Base-by-base conservation (phyloP, 176 grass and related monocot species). In the Raddia distichophylla region DNA sequence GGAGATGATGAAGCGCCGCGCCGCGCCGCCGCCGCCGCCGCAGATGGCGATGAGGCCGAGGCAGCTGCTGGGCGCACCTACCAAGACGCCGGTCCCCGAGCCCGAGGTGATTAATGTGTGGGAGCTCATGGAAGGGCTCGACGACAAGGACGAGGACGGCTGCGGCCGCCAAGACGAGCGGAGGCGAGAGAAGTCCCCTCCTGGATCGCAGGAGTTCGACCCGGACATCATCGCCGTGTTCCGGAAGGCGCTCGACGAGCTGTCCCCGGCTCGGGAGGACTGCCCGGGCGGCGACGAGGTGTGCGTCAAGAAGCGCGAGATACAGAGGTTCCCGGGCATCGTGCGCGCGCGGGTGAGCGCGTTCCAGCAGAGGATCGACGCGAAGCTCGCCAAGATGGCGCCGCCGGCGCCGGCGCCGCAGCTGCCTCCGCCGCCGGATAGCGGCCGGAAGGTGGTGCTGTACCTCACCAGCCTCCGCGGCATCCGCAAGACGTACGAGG, bases 101-200 rank as follows among this genome's bases (percentile, higher is more conserved):
- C 93, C 91, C 1, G 93, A 99, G 85, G 80, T 93, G 61, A 99
- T 99, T 73, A 96, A 96, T 48, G 93, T 94, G 32, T 99, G 91
- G 97, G 97, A 99, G 79, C 93, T 99, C 87, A 99, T 99, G 97
- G 93, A 87, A 63, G 93, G 97, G 14, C 91, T 99, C 33, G 97
- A 93, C 5, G 96, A 95, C 84, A 50, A 71, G 20, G 83, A 88
- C 14, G 86, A 80, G 12, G 74, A 89, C 11, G 76, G 75, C 11
- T 71, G 75, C 18, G 34, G 19, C 59, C 27, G 2, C 47, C 45
- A 9, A 44, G 63, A 40, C 64, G 82, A 71, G 35, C 77, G 80
- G 0, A 27, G 46, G 9, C 45, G 7, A 33, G 37, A 76, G 18
- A 47, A 73, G 58, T 84, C 69, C 17, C 45, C 58, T 16, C 86